A percentile compares a stretch with the other conserved stretches of the same genome.
Evolutionary conservation across 129 eudicot species (phyloP).

Genomic region (sunflower (Helianthus annuus)): HanXRQr2.0-SUNRISE NC_035444.2:103426693-103427192

Average conservation of each 20-base stretch:
- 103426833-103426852: constrained; percentile 95
- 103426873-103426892: constrained; percentile 93
- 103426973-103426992: constrained; percentile 94
- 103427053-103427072: constrained; percentile 80
- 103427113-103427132: constrained; percentile 90
- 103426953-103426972: constrained; percentile 99
- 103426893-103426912: constrained; percentile 89
- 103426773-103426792: too few relatives aligned
- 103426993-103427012: constrained; percentile 74
- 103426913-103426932: constrained; percentile 90
- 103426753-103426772: too few relatives aligned
- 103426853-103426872: constrained; percentile 88
- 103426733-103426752: too few relatives aligned
- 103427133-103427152: constrained; percentile 90
- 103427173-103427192: constrained; percentile 83
- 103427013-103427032: constrained; percentile 83
- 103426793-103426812: constrained; percentile 18
- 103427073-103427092: constrained; percentile 88
- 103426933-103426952: constrained; percentile 92
- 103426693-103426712: too few relatives aligned
- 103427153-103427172: constrained; percentile 75
- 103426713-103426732: too few relatives aligned
- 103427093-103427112: constrained; percentile 93
- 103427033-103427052: constrained; percentile 93
- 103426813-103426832: constrained; percentile 93